Percentiles rank a stretch among this genome's conserved stretches.
These are phyloP conservation scores for Pseudovirgaria hyperparasitica DNA, from an alignment of 2,329 filamentous ascomycete species.

Conservation along the genomic window DNA sequence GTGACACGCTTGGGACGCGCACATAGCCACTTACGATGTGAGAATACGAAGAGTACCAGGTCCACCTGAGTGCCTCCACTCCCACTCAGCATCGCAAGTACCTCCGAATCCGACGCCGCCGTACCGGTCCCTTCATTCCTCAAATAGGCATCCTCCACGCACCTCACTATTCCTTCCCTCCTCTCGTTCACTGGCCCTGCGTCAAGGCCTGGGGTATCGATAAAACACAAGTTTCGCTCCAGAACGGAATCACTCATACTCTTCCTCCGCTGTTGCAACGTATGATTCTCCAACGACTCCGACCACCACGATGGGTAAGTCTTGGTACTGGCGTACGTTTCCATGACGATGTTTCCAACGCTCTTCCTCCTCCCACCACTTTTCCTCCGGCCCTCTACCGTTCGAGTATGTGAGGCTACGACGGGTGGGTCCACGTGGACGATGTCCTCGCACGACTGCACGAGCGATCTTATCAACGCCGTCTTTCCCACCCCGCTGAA, in stretches of 20 bases:
- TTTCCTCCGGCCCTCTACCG: constrained; percentile 3
- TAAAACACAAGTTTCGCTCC: constrained; percentile 86
- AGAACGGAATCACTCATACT: constrained; percentile 66
- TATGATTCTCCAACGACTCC: constrained; percentile 55
- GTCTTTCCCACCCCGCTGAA: constrained; percentile 72
- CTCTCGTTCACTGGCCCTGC: no score
- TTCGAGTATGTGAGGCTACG: not conserved
- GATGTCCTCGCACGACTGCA: constrained; percentile 79
- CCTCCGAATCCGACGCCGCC: constrained; percentile 61
- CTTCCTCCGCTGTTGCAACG: constrained; percentile 47
- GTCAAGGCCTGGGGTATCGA: constrained; percentile 67
- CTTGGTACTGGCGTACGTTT: constrained; percentile 33
- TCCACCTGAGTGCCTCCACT: constrained; percentile 77
- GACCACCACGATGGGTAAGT: constrained; percentile 84
- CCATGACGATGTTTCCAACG: constrained; percentile 21
- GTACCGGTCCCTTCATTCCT: no score
- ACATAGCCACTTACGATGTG: constrained; percentile 43
- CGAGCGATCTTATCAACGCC: constrained; percentile 75
- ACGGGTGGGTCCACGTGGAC: constrained; percentile 84
- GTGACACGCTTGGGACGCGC: constrained; percentile 1
- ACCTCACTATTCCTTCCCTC: no score
- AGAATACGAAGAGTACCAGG: constrained; percentile 72
- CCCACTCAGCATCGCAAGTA: constrained; percentile 66
- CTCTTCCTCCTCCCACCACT: constrained; percentile 4
- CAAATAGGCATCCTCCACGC: no score